A percentile compares a stretch with the other conserved stretches of the same genome.
phyloP scores from a whole-genome alignment of 805 yeast species.

The Komagataella kurtzmanii region DNA sequence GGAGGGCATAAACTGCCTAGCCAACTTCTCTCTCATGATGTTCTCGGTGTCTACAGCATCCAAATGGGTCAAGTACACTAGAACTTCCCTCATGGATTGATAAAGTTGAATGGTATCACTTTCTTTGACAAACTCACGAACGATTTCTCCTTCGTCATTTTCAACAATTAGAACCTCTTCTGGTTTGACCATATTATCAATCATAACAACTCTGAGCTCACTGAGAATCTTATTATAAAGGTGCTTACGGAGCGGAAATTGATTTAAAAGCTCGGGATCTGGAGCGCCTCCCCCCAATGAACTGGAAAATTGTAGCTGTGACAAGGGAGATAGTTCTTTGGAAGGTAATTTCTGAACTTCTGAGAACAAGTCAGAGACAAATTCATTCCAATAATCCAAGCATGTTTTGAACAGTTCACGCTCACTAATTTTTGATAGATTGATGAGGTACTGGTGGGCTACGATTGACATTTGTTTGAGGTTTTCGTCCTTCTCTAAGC shows the following conservation, averaged over 20 bases:
- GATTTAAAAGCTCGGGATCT: slow-evolving; percentile 66
- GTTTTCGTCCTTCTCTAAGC: slow-evolving; percentile 46
- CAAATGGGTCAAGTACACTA: slow-evolving; percentile 90
- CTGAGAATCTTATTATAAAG: slow-evolving; percentile 69
- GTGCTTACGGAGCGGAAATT: slow-evolving; percentile 77
- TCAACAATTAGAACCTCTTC: slow-evolving; percentile 96
- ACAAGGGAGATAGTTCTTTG: slow-evolving; percentile 58
- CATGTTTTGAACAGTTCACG: slow-evolving; percentile 93
- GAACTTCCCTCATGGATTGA: slow-evolving; percentile 89
- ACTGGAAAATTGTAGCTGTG: slow-evolving; percentile 44
- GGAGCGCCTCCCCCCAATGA: slow-evolving; percentile 64
- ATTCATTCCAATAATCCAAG: slow-evolving; percentile 84
- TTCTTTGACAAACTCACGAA: slow-evolving; percentile 92
- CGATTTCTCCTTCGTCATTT: slow-evolving; percentile 98
- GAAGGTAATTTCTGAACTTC: slow-evolving; percentile 78
- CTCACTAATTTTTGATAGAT: slow-evolving; percentile 83
- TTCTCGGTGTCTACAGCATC: slow-evolving; percentile 89
- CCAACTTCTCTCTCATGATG: slow-evolving; percentile 85
- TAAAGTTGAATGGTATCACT: slow-evolving; percentile 93
- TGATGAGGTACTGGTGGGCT: slow-evolving; percentile 71
- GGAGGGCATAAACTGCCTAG: slow-evolving; percentile 85
- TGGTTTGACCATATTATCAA: slow-evolving; percentile 96
- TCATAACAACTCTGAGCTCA: slow-evolving; percentile 79
- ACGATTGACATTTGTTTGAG: slow-evolving; percentile 39
- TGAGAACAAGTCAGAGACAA: slow-evolving; percentile 70